Evolutionary conservation across 306 rosid species (phyloP).

Genomic region (Hylodesmum podocarpum): DNA sequence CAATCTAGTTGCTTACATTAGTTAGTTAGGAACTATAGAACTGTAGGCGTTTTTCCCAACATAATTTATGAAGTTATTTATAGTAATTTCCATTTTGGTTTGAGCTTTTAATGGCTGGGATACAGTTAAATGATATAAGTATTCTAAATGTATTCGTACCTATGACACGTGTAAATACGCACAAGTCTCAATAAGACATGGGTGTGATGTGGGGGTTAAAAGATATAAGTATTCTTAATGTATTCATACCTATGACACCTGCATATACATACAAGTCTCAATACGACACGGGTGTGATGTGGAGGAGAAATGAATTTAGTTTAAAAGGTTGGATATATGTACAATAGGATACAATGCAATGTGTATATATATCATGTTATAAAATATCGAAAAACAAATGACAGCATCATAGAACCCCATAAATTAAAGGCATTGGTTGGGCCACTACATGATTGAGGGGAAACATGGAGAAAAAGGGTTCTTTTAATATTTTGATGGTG

Average conservation of each 20-base stretch:
- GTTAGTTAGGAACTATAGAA: neutral
- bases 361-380: neutral
- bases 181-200: neutral
- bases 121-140: neutral
- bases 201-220: neutral
- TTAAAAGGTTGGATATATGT: neutral
- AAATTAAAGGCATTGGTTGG: neutral
- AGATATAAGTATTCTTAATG: neutral
- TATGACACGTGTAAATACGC: neutral
- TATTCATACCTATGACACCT: neutral
- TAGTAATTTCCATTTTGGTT: conserved; percentile 8
- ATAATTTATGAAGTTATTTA: conserved; percentile 13
- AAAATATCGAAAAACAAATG: neutral
- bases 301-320: neutral
- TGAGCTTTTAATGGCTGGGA: conserved; percentile 5
- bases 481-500: neutral
- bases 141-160: conserved; percentile 2
- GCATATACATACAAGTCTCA: neutral
- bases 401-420: neutral
- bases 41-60: neutral
- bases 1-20: neutral
- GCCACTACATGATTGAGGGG: neutral
- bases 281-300: neutral
- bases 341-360: neutral
- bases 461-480: neutral